Conservation (phyloP, 1,284 basidiomycete species). For the Entoloma clypeatum region DNA sequence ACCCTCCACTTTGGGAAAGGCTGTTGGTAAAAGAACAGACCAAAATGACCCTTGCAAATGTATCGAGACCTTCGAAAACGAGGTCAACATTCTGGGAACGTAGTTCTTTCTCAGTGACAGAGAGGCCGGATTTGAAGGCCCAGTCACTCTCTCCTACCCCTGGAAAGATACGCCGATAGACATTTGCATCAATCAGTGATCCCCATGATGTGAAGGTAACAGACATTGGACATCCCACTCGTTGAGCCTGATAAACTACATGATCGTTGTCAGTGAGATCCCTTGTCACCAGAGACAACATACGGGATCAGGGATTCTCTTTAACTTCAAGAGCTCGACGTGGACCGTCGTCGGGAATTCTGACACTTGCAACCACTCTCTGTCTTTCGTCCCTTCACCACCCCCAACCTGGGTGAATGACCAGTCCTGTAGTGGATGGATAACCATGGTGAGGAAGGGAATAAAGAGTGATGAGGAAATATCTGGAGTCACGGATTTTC, state of each 20-base stretch:
- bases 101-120: slow-evolving; percentile 46
- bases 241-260: slow-evolving; percentile 66
- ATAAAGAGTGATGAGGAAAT: not conserved
- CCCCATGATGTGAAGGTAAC: slow-evolving; percentile 11
- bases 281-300: slow-evolving; percentile 20
- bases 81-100: slow-evolving; percentile 57
- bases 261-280: slow-evolving; percentile 9
- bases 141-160: slow-evolving; percentile 87
- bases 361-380: slow-evolving; percentile 62
- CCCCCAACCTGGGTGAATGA: slow-evolving; percentile 63
- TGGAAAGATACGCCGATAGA: slow-evolving; percentile 27
- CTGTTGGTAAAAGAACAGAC: slow-evolving; percentile 56
- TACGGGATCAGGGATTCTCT: slow-evolving; percentile 79
- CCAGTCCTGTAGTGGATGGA: slow-evolving; percentile 48
- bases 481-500: too few species aligned
- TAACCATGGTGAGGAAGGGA: slow-evolving; percentile 10
- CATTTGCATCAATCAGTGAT: not conserved
- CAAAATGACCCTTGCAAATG: slow-evolving; percentile 67
- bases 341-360: slow-evolving; percentile 81
- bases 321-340: slow-evolving; percentile 70
- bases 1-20: not conserved
- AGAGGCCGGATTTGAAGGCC: slow-evolving; percentile 75
- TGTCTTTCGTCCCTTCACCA: slow-evolving; percentile 53
- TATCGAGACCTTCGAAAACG: slow-evolving; percentile 86
- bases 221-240: slow-evolving; percentile 87